phyloP scores from a whole-genome alignment of 1,284 basidiomycete genomes.

The Bondarzewia mesenterica region DNA sequence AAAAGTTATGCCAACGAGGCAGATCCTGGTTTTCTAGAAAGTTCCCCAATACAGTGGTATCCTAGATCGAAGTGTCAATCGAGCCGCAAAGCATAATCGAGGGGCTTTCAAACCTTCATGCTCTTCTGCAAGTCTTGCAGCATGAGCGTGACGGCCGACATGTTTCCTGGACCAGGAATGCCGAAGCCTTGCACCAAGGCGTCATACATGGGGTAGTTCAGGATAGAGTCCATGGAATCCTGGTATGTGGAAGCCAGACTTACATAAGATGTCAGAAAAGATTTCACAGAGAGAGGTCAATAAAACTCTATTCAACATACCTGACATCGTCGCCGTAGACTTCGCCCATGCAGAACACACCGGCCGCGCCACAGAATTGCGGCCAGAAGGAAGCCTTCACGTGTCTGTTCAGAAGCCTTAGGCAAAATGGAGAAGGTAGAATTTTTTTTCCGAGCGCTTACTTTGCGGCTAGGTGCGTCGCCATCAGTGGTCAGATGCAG shows the following conservation, averaged over 20 bases:
- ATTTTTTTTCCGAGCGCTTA: conserved; percentile 6
- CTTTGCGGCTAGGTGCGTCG: conserved; percentile 10
- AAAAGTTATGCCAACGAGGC: conserved; percentile 63
- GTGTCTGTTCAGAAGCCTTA: conserved; percentile 37
- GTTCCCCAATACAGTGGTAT: conserved; percentile 56
- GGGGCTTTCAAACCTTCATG: conserved; percentile 28
- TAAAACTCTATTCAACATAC: conserved; percentile 29
- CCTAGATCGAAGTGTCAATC: conserved; percentile 19
- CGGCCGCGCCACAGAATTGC: conserved; percentile 58
- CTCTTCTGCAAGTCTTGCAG: conserved; percentile 44
- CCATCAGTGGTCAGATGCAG: not conserved
- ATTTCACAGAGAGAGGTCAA: conserved; percentile 12
- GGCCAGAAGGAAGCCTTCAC: conserved; percentile 63
- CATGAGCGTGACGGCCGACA: conserved; percentile 46
- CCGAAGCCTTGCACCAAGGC: conserved; percentile 56
- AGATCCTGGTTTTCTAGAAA: conserved; percentile 84
- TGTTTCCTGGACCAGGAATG: conserved; percentile 56
- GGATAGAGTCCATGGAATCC: conserved; percentile 54
- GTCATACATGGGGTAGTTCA: conserved; percentile 69
- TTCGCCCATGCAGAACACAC: conserved; percentile 82
- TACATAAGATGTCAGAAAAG: conserved; percentile 8
- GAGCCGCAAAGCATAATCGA: not conserved
- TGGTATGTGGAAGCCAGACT: conserved; percentile 27
- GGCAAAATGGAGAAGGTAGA: not conserved
- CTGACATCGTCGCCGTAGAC: conserved; percentile 54